Evolutionary conservation across 169 alveolate genomes (phyloP), one percentile per base, ranked within the genome.

Genomic region (Theileria orientalis): DNA sequence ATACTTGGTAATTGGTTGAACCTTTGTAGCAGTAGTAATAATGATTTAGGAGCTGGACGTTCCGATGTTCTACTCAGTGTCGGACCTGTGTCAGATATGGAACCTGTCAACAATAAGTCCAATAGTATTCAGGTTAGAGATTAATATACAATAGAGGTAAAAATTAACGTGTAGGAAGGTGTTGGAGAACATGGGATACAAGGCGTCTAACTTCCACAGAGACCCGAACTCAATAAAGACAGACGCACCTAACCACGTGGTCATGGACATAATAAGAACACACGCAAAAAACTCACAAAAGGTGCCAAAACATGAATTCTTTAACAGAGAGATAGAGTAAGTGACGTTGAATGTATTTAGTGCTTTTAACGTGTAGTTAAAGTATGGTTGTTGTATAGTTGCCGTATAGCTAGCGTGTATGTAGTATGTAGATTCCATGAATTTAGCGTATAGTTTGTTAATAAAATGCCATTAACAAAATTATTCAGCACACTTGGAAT

Each of bases 141-240:
- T 8, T 42, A 42, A 54, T 64, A 19, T 21, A 14, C 25, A 49
- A 11, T 47, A 9, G 6, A 13, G 60, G 7, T 49, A 13, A 49
- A 49, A n/a, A 47, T n/a, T 47, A 11, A n/a, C 30, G 3, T 5
- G 3, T 59, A 69, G 77, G 30, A 29, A 19, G 27, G 56, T 73
- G 57, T 67, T 80, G 46, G 72, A 68, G 68, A 61, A 92, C 67
- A 76, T 94, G 69, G 96, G 96, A 64, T 91, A 92, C 76, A 83
- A 86, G 67, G 88, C 95, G 25, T 92, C 96, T 11, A 95, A 95
- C 76, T 94, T 95, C 67, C 97, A 95, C 71, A 85, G 94, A 59
- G 94, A 94, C 23, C 96, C 97, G 40, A 91, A 90, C 69, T 91
- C 94, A 47, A 84, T 94, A 47, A 95, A 95, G 82, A 95, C 97